Conservation (phyloP, 108 stramenopile species). For the Pseudonitzschia multiseries region DNA sequence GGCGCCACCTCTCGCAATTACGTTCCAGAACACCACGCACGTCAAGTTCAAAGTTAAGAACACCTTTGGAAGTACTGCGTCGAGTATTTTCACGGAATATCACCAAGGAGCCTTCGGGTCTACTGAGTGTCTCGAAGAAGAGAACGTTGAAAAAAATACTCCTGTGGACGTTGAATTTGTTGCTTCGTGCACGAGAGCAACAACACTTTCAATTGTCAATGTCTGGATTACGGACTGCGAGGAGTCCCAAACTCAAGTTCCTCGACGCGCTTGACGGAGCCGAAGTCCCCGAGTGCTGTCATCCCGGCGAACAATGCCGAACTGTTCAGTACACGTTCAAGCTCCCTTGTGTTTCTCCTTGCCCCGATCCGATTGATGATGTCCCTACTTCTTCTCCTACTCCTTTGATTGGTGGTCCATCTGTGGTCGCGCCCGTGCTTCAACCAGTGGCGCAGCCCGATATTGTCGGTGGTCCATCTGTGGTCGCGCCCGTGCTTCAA, state of each 20-base stretch:
- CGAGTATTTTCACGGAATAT: conserved; percentile 26
- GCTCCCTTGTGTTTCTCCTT: conserved; percentile 16
- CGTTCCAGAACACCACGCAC: conserved; percentile 17
- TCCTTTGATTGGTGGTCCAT: no score
- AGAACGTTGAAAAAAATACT: background rate
- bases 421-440: no score
- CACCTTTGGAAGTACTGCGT: conserved; percentile 10
- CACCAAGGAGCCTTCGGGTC: conserved; percentile 8
- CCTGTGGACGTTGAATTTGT: background rate
- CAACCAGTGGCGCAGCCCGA: no score
- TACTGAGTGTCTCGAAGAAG: conserved; percentile 22
- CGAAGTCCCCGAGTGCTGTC: conserved; percentile 27
- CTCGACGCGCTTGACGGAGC: conserved; percentile 7
- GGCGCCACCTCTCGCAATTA: conserved; percentile 9
- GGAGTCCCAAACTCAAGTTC: background rate
- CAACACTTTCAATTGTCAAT: conserved; percentile 13
- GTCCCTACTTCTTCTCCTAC: no score
- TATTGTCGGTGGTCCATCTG: no score
- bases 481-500: no score
- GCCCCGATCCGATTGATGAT: background rate
- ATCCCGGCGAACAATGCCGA: conserved; percentile 3
- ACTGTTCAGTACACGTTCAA: conserved; percentile 28
- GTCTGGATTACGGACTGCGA: background rate
- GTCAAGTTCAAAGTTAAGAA: conserved; percentile 23
- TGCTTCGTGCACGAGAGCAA: conserved; percentile 9